Percentiles rank a stretch among this genome's conserved stretches.
Evolutionary conservation across 192 early-diverging fungal genomes (phyloP).

Genomic region (Ambispora gerdemannii): DNA sequence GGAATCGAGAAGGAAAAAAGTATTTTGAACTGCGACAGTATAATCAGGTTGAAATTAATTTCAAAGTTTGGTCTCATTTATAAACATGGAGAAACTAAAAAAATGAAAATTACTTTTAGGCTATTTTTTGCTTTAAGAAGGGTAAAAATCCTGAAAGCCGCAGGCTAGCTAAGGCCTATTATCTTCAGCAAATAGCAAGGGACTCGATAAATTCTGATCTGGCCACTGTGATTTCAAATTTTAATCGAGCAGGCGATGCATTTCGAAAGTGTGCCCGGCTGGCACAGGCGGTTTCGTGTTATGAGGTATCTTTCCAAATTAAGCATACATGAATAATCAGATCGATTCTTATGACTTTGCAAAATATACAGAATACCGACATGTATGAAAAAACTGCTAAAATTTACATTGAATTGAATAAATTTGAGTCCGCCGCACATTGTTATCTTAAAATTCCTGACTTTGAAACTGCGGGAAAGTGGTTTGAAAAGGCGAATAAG

Average conservation of each 20-base stretch:
- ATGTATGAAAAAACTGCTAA: too few species aligned
- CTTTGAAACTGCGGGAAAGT: background rate
- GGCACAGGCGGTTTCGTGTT: slow-evolving; percentile 7
- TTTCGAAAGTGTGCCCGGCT: background rate
- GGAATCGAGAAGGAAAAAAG: background rate
- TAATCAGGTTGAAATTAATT: slow-evolving; percentile 13
- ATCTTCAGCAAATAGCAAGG: slow-evolving; percentile 17
- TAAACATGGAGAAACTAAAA: background rate
- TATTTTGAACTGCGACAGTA: slow-evolving; percentile 9
- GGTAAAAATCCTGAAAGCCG: background rate
- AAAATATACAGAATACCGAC: slow-evolving; percentile 1
- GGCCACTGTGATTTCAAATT: background rate
- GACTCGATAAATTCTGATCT: background rate
- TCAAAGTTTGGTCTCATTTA: background rate
- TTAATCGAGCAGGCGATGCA: background rate
- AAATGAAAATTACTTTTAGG: background rate
- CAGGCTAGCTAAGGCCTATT: slow-evolving; percentile 8
- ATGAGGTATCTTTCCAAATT: slow-evolving; percentile 8
- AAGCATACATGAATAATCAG: background rate
- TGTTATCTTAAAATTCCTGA: background rate
- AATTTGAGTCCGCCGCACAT: background rate
- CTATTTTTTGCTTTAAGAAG: slow-evolving; percentile 15
- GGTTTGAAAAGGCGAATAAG: too few species aligned
- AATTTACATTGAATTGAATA: background rate
- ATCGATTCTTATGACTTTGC: background rate